Evolutionary conservation across 148 eudicot genomes (phyloP).

Genomic region (Rhododendron kiyosumense): DNA sequence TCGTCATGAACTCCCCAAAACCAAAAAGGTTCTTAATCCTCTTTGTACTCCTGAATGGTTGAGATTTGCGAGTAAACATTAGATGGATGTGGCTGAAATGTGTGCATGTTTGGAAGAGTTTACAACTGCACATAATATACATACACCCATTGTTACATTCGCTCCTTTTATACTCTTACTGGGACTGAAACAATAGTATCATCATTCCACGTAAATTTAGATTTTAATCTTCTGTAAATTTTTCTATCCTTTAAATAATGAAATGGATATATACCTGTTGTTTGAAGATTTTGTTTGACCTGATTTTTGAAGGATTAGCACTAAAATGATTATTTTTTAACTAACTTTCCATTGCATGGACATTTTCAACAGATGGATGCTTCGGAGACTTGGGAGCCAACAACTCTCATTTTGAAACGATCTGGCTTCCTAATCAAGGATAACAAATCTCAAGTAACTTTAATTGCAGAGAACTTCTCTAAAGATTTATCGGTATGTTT

Average conservation of each 20-base stretch:
- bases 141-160: background rate
- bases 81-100: background rate
- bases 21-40: background rate
- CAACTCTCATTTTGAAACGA: conserved; percentile 54
- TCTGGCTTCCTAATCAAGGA: conserved; percentile 69
- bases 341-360: conserved; percentile 2
- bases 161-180: background rate
- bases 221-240: background rate
- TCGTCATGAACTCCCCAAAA: too few relatives aligned
- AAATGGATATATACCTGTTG: background rate
- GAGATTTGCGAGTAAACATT: background rate
- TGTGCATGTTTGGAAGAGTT: background rate
- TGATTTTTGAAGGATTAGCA: background rate
- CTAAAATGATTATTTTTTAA: background rate
- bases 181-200: background rate
- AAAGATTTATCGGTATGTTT: conserved; percentile 63
- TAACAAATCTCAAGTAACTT: conserved; percentile 38
- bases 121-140: background rate
- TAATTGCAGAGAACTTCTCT: conserved; percentile 66
- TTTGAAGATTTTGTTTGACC: background rate
- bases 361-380: conserved; percentile 57
- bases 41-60: background rate
- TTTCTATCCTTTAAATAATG: background rate
- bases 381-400: conserved; percentile 68
- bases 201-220: background rate